phyloP scores from a whole-genome alignment of 2,329 filamentous ascomycete genomes.

The Fusarium buharicum region DNA sequence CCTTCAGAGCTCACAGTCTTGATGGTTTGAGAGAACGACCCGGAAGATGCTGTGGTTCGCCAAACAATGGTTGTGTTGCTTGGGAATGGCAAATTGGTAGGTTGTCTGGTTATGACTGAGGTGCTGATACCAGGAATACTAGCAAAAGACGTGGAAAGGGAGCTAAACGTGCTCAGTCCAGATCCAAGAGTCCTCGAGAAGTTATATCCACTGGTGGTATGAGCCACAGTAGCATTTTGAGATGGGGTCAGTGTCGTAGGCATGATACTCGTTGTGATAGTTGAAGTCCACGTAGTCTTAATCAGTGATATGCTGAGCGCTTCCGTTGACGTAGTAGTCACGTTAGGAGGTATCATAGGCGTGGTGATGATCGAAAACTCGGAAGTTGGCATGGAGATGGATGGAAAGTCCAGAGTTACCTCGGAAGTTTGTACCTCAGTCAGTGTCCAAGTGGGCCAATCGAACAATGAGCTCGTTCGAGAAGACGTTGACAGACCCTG shows the following conservation, averaged over 20 bases:
- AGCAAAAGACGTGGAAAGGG: constrained; percentile 1
- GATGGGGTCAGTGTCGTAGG: constrained; percentile 14
- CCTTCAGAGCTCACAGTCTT: neutral
- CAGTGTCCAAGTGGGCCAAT: constrained; percentile 36
- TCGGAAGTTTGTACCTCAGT: constrained; percentile 3
- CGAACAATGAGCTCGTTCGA: constrained; percentile 9
- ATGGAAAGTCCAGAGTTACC: neutral
- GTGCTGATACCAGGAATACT: constrained; percentile 19
- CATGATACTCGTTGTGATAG: constrained; percentile 22
- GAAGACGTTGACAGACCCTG: neutral
- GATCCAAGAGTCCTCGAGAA: constrained; percentile 14
- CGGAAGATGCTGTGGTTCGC: constrained; percentile 12
- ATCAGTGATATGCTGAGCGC: constrained; percentile 6
- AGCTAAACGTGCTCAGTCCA: constrained; percentile 1
- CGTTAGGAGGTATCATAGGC: constrained; percentile 20
- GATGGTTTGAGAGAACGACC: neutral
- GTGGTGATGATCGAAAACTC: constrained; percentile 20
- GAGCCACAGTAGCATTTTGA: constrained; percentile 12
- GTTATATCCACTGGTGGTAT: constrained; percentile 27
- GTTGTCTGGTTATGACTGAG: constrained; percentile 15
- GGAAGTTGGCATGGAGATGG: constrained; percentile 17
- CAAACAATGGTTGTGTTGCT: constrained; percentile 23
- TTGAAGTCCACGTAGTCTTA: constrained; percentile 26
- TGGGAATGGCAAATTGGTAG: constrained; percentile 24
- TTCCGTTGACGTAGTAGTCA: constrained; percentile 6